Conservation (phyloP, 495 filamentous ascomycete genomes). For the Glonium stellatum region DNA sequence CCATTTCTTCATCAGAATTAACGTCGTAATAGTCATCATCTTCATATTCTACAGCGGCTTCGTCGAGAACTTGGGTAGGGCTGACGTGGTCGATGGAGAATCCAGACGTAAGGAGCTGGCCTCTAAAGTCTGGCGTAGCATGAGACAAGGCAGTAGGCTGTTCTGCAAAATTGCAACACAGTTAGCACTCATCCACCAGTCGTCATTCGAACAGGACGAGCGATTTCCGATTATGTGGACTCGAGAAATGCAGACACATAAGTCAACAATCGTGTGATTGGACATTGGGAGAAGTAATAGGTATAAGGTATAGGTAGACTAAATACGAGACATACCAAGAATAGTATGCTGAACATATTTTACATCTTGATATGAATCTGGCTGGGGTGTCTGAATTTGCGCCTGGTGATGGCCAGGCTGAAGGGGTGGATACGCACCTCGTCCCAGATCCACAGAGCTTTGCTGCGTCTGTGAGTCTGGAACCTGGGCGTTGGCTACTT, state of each 20-base stretch:
- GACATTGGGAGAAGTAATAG: conserved; percentile 19
- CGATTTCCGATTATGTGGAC: neutral
- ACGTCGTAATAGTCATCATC: conserved; percentile 57
- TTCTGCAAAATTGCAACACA: conserved; percentile 22
- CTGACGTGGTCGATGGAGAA: conserved; percentile 29
- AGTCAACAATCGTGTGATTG: conserved; percentile 25
- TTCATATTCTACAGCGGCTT: conserved; percentile 44
- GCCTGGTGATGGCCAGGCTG: conserved; percentile 2
- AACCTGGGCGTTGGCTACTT: conserved; percentile 12
- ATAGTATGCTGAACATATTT: conserved; percentile 29
- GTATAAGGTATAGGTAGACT: conserved; percentile 13
- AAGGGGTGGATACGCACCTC: conserved; percentile 9
- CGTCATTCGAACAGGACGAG: neutral
- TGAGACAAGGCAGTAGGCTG: conserved; percentile 14
- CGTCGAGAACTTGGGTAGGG: conserved; percentile 31
- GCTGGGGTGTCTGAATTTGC: conserved; percentile 24
- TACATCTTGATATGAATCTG: conserved; percentile 25
- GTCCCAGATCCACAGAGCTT: conserved; percentile 8
- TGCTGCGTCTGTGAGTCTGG: conserved; percentile 4
- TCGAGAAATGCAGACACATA: conserved; percentile 1
- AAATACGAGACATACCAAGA: conserved; percentile 29
- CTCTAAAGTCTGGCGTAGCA: conserved; percentile 2
- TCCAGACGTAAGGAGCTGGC: conserved; percentile 10
- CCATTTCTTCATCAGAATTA: conserved; percentile 62
- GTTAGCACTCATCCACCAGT: conserved; percentile 9